phyloP scores from a whole-genome alignment of 192 early-diverging fungal genomes.

The Tieghemiomyces parasiticus region DNA sequence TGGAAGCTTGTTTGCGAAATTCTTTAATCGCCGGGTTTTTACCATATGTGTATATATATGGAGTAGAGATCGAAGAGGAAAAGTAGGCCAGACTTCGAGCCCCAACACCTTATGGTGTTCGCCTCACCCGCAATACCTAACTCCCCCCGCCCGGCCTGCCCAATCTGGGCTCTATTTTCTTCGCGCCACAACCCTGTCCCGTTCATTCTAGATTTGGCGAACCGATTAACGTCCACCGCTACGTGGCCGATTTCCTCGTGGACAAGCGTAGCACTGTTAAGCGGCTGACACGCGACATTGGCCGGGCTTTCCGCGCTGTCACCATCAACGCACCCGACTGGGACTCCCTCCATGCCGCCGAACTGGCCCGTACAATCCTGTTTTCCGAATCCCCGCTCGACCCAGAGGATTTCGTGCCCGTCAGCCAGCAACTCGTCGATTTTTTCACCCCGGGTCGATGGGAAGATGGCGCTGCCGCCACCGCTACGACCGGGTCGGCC shows the following conservation, averaged over 20 bases:
- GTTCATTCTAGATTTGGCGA: constrained; percentile 21
- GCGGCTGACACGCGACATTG: constrained; percentile 21
- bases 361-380: constrained; percentile 22
- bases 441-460: background rate
- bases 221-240: constrained; percentile 23
- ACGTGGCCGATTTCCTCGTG: constrained; percentile 19
- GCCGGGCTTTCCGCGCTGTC: constrained; percentile 21
- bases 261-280: constrained; percentile 26
- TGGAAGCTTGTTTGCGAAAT: too few relatives aligned
- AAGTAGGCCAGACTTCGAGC: too few relatives aligned
- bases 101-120: too few relatives aligned
- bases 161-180: too few relatives aligned
- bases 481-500: too few relatives aligned
- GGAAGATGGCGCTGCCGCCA: too few relatives aligned
- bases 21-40: too few relatives aligned
- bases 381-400: constrained; percentile 20
- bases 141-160: too few relatives aligned
- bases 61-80: too few relatives aligned
- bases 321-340: constrained; percentile 36
- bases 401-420: constrained; percentile 24
- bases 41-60: too few relatives aligned
- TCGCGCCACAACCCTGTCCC: too few relatives aligned
- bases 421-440: constrained; percentile 18
- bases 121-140: too few relatives aligned
- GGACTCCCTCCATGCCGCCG: constrained; percentile 22